Evolutionary conservation across 805 yeast species (phyloP).

Genomic region (Candida montana): DNA sequence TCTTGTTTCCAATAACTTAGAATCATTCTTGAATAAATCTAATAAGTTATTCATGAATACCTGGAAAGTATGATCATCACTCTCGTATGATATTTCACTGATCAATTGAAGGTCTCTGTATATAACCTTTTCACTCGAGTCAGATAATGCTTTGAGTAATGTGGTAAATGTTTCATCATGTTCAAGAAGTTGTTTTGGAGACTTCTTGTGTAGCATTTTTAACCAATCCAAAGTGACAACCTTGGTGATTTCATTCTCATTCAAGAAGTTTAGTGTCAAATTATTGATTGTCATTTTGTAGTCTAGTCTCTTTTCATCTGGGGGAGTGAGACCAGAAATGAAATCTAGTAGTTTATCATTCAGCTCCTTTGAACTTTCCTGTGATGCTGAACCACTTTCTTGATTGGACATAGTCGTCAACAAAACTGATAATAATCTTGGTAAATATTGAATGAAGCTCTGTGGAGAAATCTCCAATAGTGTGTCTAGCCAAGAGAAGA

Average conservation of each 20-base stretch:
- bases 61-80: conserved; percentile 71
- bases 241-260: conserved; percentile 75
- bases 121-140: conserved; percentile 72
- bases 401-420: conserved; percentile 52
- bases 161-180: conserved; percentile 68
- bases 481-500: conserved; percentile 76
- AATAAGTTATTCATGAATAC: conserved; percentile 70
- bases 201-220: conserved; percentile 68
- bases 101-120: conserved; percentile 65
- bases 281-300: conserved; percentile 62
- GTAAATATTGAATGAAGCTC: conserved; percentile 67
- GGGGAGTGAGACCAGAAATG: conserved; percentile 26
- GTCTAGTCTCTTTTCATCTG: conserved; percentile 34
- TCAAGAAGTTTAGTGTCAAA: conserved; percentile 64
- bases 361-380: conserved; percentile 50
- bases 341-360: conserved; percentile 52
- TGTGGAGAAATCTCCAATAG: conserved; percentile 69
- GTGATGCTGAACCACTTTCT: conserved; percentile 36
- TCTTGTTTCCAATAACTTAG: conserved; percentile 57
- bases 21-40: conserved; percentile 63
- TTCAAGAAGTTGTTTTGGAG: conserved; percentile 50
- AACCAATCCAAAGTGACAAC: conserved; percentile 89
- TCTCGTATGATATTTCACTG: conserved; percentile 65
- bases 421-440: conserved; percentile 67
- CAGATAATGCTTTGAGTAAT: conserved; percentile 64